Percentiles rank a stretch among this genome's conserved stretches.
Evolutionary conservation across 441 rosid genomes (phyloP).

Genomic region (Croton laevigatus): DNA sequence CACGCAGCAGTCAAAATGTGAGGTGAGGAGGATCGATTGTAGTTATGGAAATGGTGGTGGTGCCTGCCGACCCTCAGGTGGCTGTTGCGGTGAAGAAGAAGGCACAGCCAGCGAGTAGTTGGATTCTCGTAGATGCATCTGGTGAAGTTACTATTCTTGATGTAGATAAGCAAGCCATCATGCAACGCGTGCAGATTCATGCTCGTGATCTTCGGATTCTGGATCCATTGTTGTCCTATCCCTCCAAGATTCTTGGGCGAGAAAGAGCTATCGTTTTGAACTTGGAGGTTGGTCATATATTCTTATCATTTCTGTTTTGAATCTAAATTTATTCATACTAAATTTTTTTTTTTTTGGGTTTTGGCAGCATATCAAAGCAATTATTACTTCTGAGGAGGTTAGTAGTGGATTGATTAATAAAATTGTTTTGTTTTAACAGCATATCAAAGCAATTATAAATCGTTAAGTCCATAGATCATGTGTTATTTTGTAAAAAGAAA

Average conservation of each 20-base stretch:
- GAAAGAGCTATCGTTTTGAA: constrained; percentile 92
- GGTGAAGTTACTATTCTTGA: constrained; percentile 59
- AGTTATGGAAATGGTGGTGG: constrained; percentile 46
- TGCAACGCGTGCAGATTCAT: constrained; percentile 96
- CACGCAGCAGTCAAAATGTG: too few relatives aligned
- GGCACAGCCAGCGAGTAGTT: constrained; percentile 56
- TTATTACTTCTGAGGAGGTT: constrained; percentile 93
- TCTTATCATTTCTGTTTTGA: not conserved
- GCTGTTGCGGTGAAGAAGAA: constrained; percentile 59
- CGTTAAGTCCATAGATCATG: too few relatives aligned
- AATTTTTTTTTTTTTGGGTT: too few relatives aligned
- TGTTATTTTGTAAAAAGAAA: too few relatives aligned
- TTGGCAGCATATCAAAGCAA: constrained; percentile 91
- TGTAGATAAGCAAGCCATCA: constrained; percentile 79
- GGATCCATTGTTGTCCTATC: constrained; percentile 88
- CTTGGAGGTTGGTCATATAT: constrained; percentile 55
- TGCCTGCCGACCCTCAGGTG: constrained; percentile 65
- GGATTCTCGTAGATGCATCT: constrained; percentile 54
- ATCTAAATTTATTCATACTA: not conserved
- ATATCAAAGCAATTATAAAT: too few relatives aligned
- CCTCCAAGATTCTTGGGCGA: constrained; percentile 92
- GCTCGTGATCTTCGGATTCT: constrained; percentile 97
- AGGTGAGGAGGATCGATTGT: constrained; percentile 2
- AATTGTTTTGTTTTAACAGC: not conserved
- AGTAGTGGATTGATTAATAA: constrained; percentile 17